Evolutionary conservation across 148 eudicot genomes (phyloP), one percentile per base, ranked within the genome.

Genomic region (Dianthus caryophyllus): DNA sequence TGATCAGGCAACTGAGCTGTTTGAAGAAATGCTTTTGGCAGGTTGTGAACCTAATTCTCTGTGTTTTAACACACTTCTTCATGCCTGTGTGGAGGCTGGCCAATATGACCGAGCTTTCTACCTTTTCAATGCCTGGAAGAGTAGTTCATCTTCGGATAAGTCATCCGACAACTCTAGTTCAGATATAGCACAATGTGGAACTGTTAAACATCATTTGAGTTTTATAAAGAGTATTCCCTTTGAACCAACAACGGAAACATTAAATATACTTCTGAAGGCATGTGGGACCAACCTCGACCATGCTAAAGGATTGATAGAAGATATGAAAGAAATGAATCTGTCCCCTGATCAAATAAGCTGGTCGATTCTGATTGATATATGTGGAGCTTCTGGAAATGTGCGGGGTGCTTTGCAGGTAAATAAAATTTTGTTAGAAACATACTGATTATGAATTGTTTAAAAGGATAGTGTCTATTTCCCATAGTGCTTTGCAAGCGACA

Each of bases 81-180:
- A 90, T 90, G 98, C 98, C 60, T 93, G 92, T 68, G 95, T 84
- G 48, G 95, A 85, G 84, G 91, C 88, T 73, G 71, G 79, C 79
- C 98, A 93, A 73, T 93, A 85, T 62, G 98, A 93, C 65, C 76
- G 91, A 55, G 96, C 91, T 68, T 93, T 93, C 72, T 95, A 97
- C 26, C 78, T 93, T 67, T 93, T 93, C 77, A 61, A 76, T 16
- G 62, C 79, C 39, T 93, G 96, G 98, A 93, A 86, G 73, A 83
- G 71, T 69, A 76, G 61, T 58, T 83, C 81, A 43, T 72, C 78
- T 55, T 70, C 50, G 39, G 66, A 69, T 54, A 66, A 52, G 25
- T 58, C 36, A 41, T 14, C 53, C 63, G 79, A 64, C 24, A 46
- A 60, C 57, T 44, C 60, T 47, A 43, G 56, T n/a, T 66, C 60